Percentiles rank a stretch among this genome's conserved stretches.
Conservation (phyloP, 2,329 filamentous ascomycete genomes). For the Cladosporium sp. region DNA sequence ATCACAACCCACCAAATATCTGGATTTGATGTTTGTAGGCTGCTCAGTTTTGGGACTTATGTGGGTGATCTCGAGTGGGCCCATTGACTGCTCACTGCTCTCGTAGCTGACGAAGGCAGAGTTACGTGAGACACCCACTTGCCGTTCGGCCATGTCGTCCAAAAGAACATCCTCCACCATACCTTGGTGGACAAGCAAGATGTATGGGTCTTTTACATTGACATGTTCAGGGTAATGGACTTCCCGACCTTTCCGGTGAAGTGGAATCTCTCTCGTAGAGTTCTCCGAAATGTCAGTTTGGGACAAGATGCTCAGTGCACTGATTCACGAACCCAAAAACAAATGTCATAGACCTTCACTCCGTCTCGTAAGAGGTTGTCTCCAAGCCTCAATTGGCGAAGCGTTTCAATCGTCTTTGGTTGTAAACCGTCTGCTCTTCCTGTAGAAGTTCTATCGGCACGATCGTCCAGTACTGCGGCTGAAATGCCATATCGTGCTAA, state of each 20-base stretch:
- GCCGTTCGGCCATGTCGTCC: constrained; percentile 62
- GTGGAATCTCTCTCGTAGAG: constrained; percentile 34
- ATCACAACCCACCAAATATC: constrained; percentile 68
- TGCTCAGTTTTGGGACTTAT: constrained; percentile 35
- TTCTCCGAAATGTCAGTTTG: constrained; percentile 24
- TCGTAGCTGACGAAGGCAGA: constrained; percentile 57
- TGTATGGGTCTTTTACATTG: constrained; percentile 51
- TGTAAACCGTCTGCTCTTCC: constrained; percentile 70
- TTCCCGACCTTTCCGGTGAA: constrained; percentile 61
- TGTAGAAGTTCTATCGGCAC: constrained; percentile 62
- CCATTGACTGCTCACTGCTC: neutral
- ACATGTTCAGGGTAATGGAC: constrained; percentile 60
- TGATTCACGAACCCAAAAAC: constrained; percentile 61
- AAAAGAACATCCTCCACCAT: constrained; percentile 71
- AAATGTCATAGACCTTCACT: constrained; percentile 69
- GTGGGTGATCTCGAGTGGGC: constrained; percentile 32
- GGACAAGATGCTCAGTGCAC: neutral
- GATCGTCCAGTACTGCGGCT: constrained; percentile 63
- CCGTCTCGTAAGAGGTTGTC: constrained; percentile 63
- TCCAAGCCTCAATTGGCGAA: constrained; percentile 69
- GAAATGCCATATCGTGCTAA: constrained; percentile 64
- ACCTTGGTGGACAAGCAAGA: constrained; percentile 62
- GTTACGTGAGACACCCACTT: constrained; percentile 59
- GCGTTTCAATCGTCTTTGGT: constrained; percentile 74
- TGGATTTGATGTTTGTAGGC: constrained; percentile 47